Evolutionary conservation across 2,329 filamentous ascomycete species (phyloP).

Genomic region (Orbilia ellipsospora): DNA sequence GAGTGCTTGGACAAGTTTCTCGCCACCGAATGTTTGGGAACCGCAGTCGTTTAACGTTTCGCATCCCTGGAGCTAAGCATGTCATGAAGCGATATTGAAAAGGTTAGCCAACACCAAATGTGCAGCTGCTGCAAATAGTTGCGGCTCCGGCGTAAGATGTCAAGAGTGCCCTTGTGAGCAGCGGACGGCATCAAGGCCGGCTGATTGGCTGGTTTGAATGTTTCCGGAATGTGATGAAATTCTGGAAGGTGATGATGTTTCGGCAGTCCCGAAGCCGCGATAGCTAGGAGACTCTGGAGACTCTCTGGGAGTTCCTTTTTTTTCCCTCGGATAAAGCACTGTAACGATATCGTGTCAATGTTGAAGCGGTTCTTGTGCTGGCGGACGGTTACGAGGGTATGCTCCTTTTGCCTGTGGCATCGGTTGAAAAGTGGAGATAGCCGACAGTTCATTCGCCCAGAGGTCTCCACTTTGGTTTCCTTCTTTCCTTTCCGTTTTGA

Average conservation of each 20-base stretch:
- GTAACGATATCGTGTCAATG: too few relatives aligned
- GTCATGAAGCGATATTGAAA: constrained; percentile 7
- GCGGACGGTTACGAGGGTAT: not conserved
- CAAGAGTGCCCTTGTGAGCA: not conserved
- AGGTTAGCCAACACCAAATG: constrained; percentile 2
- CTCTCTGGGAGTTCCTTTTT: not conserved
- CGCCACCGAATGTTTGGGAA: constrained; percentile 6
- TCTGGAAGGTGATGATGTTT: constrained; percentile 24
- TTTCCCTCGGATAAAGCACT: constrained; percentile 16
- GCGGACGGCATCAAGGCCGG: constrained; percentile 13
- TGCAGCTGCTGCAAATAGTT: constrained; percentile 1
- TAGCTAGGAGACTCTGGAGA: constrained; percentile 2
- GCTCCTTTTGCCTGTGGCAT: constrained; percentile 15
- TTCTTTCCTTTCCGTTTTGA: constrained; percentile 9
- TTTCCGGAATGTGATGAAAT: not conserved
- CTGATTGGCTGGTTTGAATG: constrained; percentile 21
- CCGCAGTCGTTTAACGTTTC: constrained; percentile 18
- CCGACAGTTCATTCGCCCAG: constrained; percentile 13
- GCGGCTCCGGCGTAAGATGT: constrained; percentile 5
- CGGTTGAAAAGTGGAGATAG: constrained; percentile 43
- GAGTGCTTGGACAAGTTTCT: not conserved
- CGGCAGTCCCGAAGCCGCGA: constrained; percentile 48
- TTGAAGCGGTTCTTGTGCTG: too few relatives aligned
- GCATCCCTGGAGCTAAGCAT: not conserved
- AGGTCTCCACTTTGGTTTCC: constrained; percentile 19